Conservation (phyloP, 257 asterid species). For the Agastache rugosa region DNA sequence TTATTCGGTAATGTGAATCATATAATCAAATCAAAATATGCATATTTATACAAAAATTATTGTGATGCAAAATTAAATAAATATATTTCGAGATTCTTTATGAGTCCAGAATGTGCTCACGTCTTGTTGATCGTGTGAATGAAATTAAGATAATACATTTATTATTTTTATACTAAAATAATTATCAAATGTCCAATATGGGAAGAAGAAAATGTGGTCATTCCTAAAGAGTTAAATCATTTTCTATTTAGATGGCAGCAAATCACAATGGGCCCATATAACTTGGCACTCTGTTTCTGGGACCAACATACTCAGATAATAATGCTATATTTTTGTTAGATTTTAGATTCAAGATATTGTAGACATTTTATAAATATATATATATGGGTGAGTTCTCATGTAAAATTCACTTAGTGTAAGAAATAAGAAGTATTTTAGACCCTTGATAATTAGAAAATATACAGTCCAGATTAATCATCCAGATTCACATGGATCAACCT, state of each 20-base stretch:
- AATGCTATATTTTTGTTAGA: too few relatives aligned
- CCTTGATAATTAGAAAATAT: too few relatives aligned
- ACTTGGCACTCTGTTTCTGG: background rate
- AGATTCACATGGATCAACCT: too few relatives aligned
- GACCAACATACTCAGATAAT: background rate
- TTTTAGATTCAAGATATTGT: too few relatives aligned
- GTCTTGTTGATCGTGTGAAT: background rate
- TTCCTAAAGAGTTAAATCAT: background rate
- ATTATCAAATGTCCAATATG: too few relatives aligned
- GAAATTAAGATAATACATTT: background rate
- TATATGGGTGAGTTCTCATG: too few relatives aligned
- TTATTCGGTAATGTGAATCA: too few relatives aligned
- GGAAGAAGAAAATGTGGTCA: background rate
- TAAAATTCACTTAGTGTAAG: too few relatives aligned
- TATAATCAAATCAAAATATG: background rate
- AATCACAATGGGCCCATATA: constrained; percentile 26
- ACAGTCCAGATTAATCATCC: too few relatives aligned
- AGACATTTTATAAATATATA: too few relatives aligned
- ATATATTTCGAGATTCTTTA: background rate
- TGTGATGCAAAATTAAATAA: background rate
- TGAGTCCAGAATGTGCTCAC: background rate
- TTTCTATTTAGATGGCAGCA: constrained; percentile 9
- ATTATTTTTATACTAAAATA: too few relatives aligned
- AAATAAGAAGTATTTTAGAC: too few relatives aligned
- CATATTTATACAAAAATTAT: background rate